These are phyloP conservation scores for Suillus subalutaceus DNA, from an alignment of 768 basidiomycete species.

Conservation along the genomic window DNA sequence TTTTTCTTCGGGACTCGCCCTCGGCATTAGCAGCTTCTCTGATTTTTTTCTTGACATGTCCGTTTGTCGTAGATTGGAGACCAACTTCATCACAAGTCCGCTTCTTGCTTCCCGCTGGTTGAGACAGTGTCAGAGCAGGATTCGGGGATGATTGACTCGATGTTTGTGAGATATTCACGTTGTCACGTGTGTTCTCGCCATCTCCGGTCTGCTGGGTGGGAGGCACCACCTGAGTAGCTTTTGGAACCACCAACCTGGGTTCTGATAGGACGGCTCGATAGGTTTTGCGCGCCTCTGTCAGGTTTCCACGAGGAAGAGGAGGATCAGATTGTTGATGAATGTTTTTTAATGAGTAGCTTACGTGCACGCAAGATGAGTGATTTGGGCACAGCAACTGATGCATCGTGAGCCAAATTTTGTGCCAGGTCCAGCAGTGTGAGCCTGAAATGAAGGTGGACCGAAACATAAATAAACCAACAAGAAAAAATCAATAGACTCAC, in stretches of 20 bases:
- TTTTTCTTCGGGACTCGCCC: conserved; percentile 22
- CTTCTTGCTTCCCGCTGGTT: conserved; percentile 18
- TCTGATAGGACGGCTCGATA: conserved; percentile 81
- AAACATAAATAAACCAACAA: conserved; percentile 4
- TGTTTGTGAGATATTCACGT: neutral
- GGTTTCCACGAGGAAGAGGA: neutral
- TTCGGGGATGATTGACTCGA: neutral
- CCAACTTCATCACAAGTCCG: conserved; percentile 24
- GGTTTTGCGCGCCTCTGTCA: conserved; percentile 75
- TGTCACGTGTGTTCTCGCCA: neutral
- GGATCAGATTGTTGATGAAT: neutral
- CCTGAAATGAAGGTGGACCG: conserved; percentile 38
- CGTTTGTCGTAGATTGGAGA: neutral
- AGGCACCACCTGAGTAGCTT: conserved; percentile 3
- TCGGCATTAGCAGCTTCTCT: neutral
- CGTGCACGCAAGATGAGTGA: conserved; percentile 74
- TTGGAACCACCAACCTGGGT: conserved; percentile 64
- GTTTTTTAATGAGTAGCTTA: conserved; percentile 39
- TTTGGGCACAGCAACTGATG: conserved; percentile 61
- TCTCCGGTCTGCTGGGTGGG: neutral
- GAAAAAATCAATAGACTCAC: conserved; percentile 45
- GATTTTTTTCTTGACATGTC: neutral
- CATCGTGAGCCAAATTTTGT: conserved; percentile 68
- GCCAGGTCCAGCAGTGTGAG: conserved; percentile 67
- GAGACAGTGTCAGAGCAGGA: neutral